Evolutionary conservation across 306 rosid genomes (phyloP).

Genomic region (Chamaecrista fasciculata): DNA sequence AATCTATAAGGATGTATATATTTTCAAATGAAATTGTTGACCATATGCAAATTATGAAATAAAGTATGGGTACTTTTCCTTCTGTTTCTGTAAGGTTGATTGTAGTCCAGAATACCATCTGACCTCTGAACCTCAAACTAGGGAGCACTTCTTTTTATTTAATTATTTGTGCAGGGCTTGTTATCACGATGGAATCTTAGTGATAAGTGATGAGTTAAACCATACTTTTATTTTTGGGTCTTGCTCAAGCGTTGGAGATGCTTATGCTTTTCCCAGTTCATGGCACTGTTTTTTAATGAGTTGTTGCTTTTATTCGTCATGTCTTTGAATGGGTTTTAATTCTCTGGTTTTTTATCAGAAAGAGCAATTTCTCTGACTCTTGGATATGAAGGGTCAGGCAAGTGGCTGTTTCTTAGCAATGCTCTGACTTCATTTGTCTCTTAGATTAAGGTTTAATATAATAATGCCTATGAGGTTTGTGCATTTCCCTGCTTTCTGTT

Average conservation of each 20-base stretch:
- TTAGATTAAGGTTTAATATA: background rate
- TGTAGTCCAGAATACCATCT: background rate
- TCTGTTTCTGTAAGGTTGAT: background rate
- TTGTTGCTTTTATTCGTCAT: background rate
- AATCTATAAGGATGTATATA: background rate
- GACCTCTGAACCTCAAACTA: background rate
- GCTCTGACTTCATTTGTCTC: background rate
- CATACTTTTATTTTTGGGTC: background rate
- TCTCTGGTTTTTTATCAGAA: background rate
- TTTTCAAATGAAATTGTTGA: background rate
- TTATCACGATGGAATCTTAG: background rate
- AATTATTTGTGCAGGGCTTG: background rate
- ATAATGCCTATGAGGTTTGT: background rate
- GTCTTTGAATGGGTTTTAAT: conserved; percentile 8
- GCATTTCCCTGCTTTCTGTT: background rate
- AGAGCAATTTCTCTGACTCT: background rate
- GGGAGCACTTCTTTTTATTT: background rate
- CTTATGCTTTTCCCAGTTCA: background rate
- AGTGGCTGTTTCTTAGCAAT: conserved; percentile 6
- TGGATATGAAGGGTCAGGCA: background rate
- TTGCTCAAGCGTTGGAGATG: background rate
- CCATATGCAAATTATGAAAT: background rate
- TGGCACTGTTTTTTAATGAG: background rate
- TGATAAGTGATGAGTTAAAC: background rate
- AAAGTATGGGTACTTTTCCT: background rate